phyloP scores from a whole-genome alignment of 805 yeast genomes.

The Metschnikowia cubensis region DNA sequence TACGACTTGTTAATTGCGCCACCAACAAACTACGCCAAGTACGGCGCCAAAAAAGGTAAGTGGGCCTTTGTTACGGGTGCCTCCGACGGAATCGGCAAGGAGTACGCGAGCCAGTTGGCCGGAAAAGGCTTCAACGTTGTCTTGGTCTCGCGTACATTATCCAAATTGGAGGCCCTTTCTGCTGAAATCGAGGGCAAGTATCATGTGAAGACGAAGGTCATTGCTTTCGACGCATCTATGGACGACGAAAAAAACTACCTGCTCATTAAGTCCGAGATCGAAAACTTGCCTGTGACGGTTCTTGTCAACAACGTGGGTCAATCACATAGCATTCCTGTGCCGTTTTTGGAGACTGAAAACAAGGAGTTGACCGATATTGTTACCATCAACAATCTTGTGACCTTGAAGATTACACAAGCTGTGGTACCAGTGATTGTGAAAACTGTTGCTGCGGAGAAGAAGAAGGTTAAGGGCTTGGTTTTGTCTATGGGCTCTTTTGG shows the following conservation, averaged over 20 bases:
- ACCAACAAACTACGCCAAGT: conserved; percentile 53
- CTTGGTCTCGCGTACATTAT: conserved; percentile 76
- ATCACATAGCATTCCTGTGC: conserved; percentile 92
- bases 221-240: conserved; percentile 75
- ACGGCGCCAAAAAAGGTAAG: conserved; percentile 67
- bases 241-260: conserved; percentile 58
- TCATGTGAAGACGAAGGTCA: conserved; percentile 55
- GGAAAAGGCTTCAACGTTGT: conserved; percentile 76
- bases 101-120: conserved; percentile 84
- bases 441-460: conserved; percentile 42
- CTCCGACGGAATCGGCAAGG: conserved; percentile 96
- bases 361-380: conserved; percentile 76
- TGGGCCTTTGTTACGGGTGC: conserved; percentile 99
- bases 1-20: conserved; percentile 64
- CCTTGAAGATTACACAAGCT: conserved; percentile 78
- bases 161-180: conserved; percentile 67
- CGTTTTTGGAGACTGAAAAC: conserved; percentile 75
- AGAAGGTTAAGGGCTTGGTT: conserved; percentile 63
- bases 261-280: conserved; percentile 43
- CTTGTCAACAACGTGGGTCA: conserved; percentile 92
- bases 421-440: conserved; percentile 66
- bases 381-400: conserved; percentile 79
- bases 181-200: conserved; percentile 57
- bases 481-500: conserved; percentile 97
- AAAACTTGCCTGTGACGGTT: conserved; percentile 60